A percentile compares a stretch with the other conserved stretches of the same genome.
Evolutionary conservation across 2,329 filamentous ascomycete genomes (phyloP).

Genomic region (Cercospora sojina): DNA sequence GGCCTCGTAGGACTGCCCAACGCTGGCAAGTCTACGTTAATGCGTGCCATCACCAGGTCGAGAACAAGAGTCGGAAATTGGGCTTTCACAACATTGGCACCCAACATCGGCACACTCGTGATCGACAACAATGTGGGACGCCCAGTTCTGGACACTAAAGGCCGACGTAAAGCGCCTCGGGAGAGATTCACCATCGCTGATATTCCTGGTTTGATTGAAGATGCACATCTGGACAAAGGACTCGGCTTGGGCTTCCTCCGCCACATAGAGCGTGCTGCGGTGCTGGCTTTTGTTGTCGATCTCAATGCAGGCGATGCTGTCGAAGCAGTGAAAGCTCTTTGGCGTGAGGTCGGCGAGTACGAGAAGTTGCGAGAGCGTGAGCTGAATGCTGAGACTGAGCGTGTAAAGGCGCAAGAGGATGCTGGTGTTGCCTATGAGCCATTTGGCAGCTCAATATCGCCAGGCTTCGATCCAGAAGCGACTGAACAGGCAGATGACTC

Average conservation of each 20-base stretch:
- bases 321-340: slow-evolving; percentile 73
- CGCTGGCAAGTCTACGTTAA: slow-evolving; percentile 89
- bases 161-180: slow-evolving; percentile 55
- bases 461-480: slow-evolving; percentile 26
- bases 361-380: slow-evolving; percentile 76
- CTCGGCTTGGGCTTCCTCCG: slow-evolving; percentile 88
- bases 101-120: slow-evolving; percentile 93
- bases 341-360: slow-evolving; percentile 88
- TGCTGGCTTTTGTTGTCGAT: slow-evolving; percentile 92
- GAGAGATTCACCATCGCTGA: slow-evolving; percentile 91
- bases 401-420: slow-evolving; percentile 47
- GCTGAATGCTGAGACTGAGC: slow-evolving; percentile 61
- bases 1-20: slow-evolving; percentile 94
- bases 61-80: slow-evolving; percentile 87
- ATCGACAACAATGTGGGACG: slow-evolving; percentile 82
- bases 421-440: slow-evolving; percentile 45
- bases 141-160: slow-evolving; percentile 54
- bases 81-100: slow-evolving; percentile 94
- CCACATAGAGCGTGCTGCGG: slow-evolving; percentile 89
- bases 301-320: slow-evolving; percentile 78
- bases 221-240: slow-evolving; percentile 86
- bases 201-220: slow-evolving; percentile 89
- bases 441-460: slow-evolving; percentile 48
- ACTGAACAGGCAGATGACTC: slow-evolving; percentile 21
- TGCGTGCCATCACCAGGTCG: slow-evolving; percentile 83